phyloP scores from a whole-genome alignment of 2,329 filamentous ascomycete species.

The Tricladium varicosporioides region DNA sequence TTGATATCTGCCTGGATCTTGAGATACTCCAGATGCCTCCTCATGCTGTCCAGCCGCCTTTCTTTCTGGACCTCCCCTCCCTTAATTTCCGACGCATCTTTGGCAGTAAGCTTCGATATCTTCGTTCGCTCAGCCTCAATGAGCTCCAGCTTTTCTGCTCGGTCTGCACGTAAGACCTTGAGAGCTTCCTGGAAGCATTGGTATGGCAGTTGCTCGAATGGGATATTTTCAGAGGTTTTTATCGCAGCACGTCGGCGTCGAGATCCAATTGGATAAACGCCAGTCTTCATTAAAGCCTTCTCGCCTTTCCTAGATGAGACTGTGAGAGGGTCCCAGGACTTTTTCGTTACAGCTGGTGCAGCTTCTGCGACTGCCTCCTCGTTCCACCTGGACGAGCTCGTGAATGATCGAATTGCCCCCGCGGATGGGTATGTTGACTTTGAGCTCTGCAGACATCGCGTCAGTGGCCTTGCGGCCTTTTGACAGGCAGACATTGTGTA shows the following conservation, averaged over 20 bases:
- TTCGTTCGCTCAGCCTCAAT: constrained; percentile 67
- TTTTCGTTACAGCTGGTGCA: constrained; percentile 36
- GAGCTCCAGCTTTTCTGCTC: constrained; percentile 73
- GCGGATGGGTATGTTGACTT: constrained; percentile 28
- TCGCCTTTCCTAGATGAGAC: constrained; percentile 64
- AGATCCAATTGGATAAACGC: constrained; percentile 75
- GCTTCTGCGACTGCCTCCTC: constrained; percentile 35
- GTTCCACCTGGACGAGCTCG: constrained; percentile 37
- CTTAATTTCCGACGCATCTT: constrained; percentile 52
- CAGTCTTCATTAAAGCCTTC: constrained; percentile 63
- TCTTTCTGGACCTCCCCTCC: constrained; percentile 67
- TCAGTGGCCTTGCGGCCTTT: constrained; percentile 55
- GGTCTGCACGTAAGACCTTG: constrained; percentile 75
- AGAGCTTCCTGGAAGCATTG: constrained; percentile 97
- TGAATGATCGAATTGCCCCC: constrained; percentile 28
- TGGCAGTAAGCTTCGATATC: constrained; percentile 65
- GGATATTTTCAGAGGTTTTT: constrained; percentile 60
- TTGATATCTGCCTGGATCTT: constrained; percentile 94
- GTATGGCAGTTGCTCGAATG: constrained; percentile 92
- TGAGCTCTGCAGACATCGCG: constrained; percentile 49
- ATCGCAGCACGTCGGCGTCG: constrained; percentile 77
- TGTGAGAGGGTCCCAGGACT: constrained; percentile 61
- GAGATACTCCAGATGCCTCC: constrained; percentile 68
- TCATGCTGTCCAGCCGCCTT: constrained; percentile 66
- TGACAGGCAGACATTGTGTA: constrained; percentile 57